Base-by-base conservation (phyloP, 2,329 filamentous ascomycete genomes). In the Metarhizium humberi region DNA sequence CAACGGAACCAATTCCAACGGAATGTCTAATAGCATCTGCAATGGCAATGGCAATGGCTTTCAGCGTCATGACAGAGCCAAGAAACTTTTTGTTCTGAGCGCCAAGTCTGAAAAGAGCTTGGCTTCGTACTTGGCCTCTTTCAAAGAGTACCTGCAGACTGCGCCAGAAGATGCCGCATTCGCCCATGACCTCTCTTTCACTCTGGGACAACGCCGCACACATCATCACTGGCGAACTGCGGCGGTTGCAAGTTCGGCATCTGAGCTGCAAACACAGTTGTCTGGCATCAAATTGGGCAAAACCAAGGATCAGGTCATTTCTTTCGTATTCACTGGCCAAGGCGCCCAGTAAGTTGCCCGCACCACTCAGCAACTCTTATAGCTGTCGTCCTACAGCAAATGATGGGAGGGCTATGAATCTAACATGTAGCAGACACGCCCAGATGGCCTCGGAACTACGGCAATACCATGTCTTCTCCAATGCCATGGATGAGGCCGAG, bases 301-400 rank as follows among this genome's bases (percentile, higher is more conserved):
- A 20, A 42, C 51, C 29, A 51, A 48, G 34, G 36, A 57, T 3
- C 54, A 43, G 14, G 20, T 36, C 5, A 16, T 58, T 3, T 42
- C 50, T 2, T 66, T 67, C 52, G 62, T 64, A 3, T 72, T 70
- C 57, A 69, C 68, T 1, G 68, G 69, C 16, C 68, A 70, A 50
- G 69, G 69, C 6, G 67, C 67, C 6, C 68, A 71, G 55, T 70
- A 62, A 58, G 66, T 64, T 25, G 20, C 20, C 20, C 20, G 20
- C 20, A 25, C 20, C 20, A 25, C 20, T 25, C 20, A 25, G 20
- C 20, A 25, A 25, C 20, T 25, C 3, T 3, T 25, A 3, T 25
- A 25, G 20, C 20, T 25, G 20, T 25, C 20, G 20, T 25, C 20
- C 20, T 25, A 25, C 20, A 25, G 20, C 20, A 25, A 3, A 3